Percentiles rank a stretch among this genome's conserved stretches.
Evolutionary conservation across 2,329 filamentous ascomycete genomes (phyloP).

Genomic region (Triangularia setosa): DNA sequence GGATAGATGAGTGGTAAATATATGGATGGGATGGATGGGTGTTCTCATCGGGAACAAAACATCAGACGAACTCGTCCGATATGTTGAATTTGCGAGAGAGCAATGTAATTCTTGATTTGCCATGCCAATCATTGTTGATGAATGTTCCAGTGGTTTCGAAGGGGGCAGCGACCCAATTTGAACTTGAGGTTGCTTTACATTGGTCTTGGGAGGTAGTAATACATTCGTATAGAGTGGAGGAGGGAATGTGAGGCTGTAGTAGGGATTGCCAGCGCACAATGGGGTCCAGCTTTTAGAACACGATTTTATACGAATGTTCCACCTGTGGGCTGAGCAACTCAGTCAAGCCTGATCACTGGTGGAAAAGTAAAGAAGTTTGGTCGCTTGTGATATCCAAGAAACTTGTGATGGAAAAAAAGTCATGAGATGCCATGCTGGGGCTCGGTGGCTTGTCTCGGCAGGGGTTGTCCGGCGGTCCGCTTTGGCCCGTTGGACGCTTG

Average conservation of each 20-base stretch:
- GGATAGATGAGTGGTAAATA: too few relatives aligned
- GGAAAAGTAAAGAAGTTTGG: background rate
- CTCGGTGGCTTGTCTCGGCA: background rate
- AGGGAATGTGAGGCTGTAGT: background rate
- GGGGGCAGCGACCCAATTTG: too few relatives aligned
- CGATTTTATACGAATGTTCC: background rate
- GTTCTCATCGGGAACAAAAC: background rate
- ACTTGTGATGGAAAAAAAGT: background rate
- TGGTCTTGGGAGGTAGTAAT: background rate
- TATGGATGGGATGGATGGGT: background rate
- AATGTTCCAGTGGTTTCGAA: background rate
- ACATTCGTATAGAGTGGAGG: background rate
- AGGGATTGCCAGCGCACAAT: background rate
- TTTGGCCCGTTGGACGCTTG: background rate
- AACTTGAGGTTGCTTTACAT: background rate
- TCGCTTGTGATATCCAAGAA: background rate
- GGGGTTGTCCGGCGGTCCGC: background rate
- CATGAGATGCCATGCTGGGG: background rate
- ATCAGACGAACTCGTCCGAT: background rate
- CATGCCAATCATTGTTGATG: background rate
- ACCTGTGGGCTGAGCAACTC: background rate
- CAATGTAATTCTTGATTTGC: background rate
- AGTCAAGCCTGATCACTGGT: background rate
- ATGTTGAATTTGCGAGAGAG: background rate
- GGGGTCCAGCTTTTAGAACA: background rate